Evolutionary conservation across 2,329 filamentous ascomycete genomes (phyloP), one percentile per base, ranked within the genome.

Genomic region (Trichoderma aggressivum): DNA sequence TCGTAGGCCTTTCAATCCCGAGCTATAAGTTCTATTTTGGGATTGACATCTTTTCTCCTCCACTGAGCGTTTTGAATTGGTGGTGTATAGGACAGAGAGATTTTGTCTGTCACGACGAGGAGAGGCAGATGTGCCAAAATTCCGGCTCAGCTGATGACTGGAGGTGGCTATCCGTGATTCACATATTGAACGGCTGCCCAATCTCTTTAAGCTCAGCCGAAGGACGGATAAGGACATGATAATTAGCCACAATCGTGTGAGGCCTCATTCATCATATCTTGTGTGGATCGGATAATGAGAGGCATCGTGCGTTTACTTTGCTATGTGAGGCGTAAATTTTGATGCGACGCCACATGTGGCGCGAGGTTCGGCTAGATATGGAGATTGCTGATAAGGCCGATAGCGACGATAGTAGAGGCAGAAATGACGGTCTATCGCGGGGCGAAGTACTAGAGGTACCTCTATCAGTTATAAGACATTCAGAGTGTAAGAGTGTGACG

Each of bases 1-100:
- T 26, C 74, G 62, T 53, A 77, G 47, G 1, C 60, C 73, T 28
- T 72, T 74, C 2, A 77, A 65, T 2, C 75, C 74, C 6, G 70
- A 73, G 11, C 56, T 28, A 61, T 47, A 30, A 2, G n/a, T n/a
- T 7, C 28, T 28, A n/a, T 65, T 58, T 30, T 64, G 55, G 32
- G 50, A 12, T 11, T 62, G 70, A 4, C 39, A 50, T 50, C 34
- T 34, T 4, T 58, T 47, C 34, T 50, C 39, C 7, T 70, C 68
- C 16, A 14, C 43, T 30, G 47, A 18, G 16, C 24, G 53, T 26
- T 26, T 55, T 28, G 43, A 34, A 61, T 39, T 34, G 36, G n/a
- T 8, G 18, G 30, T 18, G 30, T 28, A 18, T 63, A 36, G 65
- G 32, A 8, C 14, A 11, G 47, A 32, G 16, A 26, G 34, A 5